Evolutionary conservation across 2,329 filamentous ascomycete genomes (phyloP), one percentile per base, ranked within the genome.

Genomic region (Pyricularia sp.): DNA sequence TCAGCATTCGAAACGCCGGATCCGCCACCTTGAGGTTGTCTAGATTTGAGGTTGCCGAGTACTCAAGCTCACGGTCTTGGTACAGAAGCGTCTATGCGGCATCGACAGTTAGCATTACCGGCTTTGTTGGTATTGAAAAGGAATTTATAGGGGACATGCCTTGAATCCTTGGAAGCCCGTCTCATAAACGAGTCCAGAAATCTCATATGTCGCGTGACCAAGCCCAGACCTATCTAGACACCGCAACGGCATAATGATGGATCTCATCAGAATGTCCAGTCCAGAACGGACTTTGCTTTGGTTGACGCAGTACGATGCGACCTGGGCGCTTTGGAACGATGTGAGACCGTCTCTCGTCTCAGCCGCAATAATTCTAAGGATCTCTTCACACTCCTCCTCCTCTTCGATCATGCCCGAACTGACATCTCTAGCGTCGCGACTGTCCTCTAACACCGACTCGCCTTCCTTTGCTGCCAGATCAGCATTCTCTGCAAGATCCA

Each of bases 11-110:
- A 20, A 30, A 63, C 12, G 59, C 59, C 9, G 59, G 59, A 30
- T 63, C 59, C 59, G 59, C 59, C 28, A 26, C 59, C 59, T 63
- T 63, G 59, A 63, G 59, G 59, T 63, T 63, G 59, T 63, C 59
- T 12, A 63, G 12, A 25, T 63, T 63, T 30, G 59, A 63, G 2
- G 59, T 63, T 2, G 59, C 59, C 25, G 59, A 63, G 14, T 28
- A 63, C 59, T 63, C 59, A 17, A 63, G 26, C 12, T 63, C 59
- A 17, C 59, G 59, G 4, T 63, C 26, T 63, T 63, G 59, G 26
- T 63, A 63, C 23, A 63, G 25, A 20, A 63, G 59, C 10, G 59
- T 63, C 59, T 63, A 28, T 20, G 26, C 23, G 28, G 25, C 28
- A 3, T 28, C 28, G 28, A 63, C 17, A 20, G 59, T 63, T 30